These are phyloP conservation scores for Pichia sp. DNA, from an alignment of 1,139 yeast species.

Conservation along the genomic window DNA sequence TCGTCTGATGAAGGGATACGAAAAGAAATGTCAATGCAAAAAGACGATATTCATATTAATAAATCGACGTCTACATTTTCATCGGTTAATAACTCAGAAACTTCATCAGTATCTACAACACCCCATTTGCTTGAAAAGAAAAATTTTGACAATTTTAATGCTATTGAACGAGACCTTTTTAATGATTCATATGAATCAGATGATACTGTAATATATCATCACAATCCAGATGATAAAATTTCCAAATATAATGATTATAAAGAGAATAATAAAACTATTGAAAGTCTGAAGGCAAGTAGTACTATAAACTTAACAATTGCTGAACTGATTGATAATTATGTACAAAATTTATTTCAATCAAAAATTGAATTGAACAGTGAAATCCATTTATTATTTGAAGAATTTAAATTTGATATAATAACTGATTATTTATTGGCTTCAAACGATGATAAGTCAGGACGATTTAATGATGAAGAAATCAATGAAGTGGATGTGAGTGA, in stretches of 20 bases:
- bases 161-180: neutral
- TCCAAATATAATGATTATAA: neutral
- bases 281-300: too few species aligned
- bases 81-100: neutral
- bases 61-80: slow-evolving; percentile 1
- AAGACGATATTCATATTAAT: too few species aligned
- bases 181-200: slow-evolving; percentile 4
- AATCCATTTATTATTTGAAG: slow-evolving; percentile 19
- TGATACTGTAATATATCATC: slow-evolving; percentile 9
- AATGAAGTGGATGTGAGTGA: neutral
- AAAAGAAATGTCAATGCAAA: neutral
- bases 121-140: slow-evolving; percentile 1
- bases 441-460: neutral
- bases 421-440: slow-evolving; percentile 16
- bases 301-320: neutral
- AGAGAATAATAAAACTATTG: neutral
- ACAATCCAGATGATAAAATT: too few species aligned
- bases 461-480: neutral
- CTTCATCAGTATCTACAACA: slow-evolving; percentile 2
- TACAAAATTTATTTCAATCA: neutral
- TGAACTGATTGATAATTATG: slow-evolving; percentile 1
- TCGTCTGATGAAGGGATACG: too few species aligned
- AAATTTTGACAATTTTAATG: neutral
- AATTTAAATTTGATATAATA: slow-evolving; percentile 26
- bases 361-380: slow-evolving; percentile 1